phyloP scores from a whole-genome alignment of 345 rosid genomes.

The Dipteronia dyeriana region DNA sequence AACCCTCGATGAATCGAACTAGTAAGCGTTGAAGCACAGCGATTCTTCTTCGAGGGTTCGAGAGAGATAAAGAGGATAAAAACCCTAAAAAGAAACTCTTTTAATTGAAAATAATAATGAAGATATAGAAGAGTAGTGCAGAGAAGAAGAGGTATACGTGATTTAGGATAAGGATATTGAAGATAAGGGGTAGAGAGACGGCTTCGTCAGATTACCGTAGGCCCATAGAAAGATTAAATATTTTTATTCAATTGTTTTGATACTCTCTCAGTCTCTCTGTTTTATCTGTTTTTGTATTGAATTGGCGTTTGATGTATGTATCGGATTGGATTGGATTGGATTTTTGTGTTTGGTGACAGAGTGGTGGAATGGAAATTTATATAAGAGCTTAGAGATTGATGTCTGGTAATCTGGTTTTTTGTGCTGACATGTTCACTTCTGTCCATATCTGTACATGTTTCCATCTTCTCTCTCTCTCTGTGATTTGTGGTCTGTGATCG shows the following conservation, averaged over 20 bases:
- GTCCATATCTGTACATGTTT: background rate
- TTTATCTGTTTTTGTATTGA: background rate
- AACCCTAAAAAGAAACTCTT: constrained; percentile 11
- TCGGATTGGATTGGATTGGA: background rate
- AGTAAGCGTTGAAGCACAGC: constrained; percentile 33
- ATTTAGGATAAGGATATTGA: constrained; percentile 52
- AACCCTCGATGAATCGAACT: constrained; percentile 54
- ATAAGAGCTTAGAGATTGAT: background rate
- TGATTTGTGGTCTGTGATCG: background rate
- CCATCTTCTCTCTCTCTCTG: background rate
- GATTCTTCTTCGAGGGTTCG: constrained; percentile 48
- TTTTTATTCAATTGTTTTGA: background rate
- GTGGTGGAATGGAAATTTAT: background rate
- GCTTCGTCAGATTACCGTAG: constrained; percentile 46
- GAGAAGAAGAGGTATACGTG: constrained; percentile 9
- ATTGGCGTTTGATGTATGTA: too few species aligned
- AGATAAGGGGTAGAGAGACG: constrained; percentile 52
- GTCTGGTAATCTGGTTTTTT: background rate
- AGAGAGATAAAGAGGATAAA: background rate
- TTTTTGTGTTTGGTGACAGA: background rate
- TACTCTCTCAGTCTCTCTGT: background rate
- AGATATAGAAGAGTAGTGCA: background rate
- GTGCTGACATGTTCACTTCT: background rate
- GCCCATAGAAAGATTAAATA: constrained; percentile 30
- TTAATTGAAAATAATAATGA: background rate